Percentiles rank a stretch among this genome's conserved stretches.
Evolutionary conservation across 2,329 filamentous ascomycete genomes (phyloP).

Genomic region (Diaporthe vexans): DNA sequence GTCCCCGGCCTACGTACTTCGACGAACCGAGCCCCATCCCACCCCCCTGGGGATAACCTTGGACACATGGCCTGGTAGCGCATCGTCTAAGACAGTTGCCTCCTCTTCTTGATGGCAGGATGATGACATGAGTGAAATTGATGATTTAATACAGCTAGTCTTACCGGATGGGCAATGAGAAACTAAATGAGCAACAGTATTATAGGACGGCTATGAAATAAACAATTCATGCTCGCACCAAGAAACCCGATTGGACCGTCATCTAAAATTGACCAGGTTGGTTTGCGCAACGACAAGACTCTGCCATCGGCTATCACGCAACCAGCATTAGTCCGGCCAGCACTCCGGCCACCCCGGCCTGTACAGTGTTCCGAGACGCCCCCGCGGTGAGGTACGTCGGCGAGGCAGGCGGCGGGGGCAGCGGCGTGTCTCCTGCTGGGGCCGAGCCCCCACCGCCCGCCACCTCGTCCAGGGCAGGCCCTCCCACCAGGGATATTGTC

Average conservation of each 20-base stretch:
- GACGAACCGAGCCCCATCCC: too few species aligned
- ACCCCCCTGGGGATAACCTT: too few species aligned
- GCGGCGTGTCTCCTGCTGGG: neutral
- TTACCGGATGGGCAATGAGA: conserved; percentile 11
- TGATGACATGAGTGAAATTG: conserved; percentile 7
- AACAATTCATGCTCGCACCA: conserved; percentile 11
- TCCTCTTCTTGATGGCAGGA: neutral
- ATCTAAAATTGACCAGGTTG: conserved; percentile 11
- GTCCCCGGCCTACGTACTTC: too few species aligned
- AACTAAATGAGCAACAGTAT: conserved; percentile 24
- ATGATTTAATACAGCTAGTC: conserved; percentile 20
- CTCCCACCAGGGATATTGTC: conserved; percentile 18
- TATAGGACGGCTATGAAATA: conserved; percentile 14
- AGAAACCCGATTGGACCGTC: conserved; percentile 1
- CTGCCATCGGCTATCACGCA: conserved; percentile 4
- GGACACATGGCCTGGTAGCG: too few species aligned
- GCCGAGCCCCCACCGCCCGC: neutral
- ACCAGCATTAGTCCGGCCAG: conserved; percentile 19
- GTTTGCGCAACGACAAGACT: neutral
- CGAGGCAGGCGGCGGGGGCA: conserved; percentile 4
- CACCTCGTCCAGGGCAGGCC: neutral
- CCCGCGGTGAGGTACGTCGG: conserved; percentile 35
- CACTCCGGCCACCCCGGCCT: conserved; percentile 1
- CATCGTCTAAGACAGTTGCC: too few species aligned
- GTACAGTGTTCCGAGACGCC: conserved; percentile 12